Evolutionary conservation across 768 basidiomycete genomes (phyloP), one percentile per base, ranked within the genome.

Genomic region (Collybia nuda): DNA sequence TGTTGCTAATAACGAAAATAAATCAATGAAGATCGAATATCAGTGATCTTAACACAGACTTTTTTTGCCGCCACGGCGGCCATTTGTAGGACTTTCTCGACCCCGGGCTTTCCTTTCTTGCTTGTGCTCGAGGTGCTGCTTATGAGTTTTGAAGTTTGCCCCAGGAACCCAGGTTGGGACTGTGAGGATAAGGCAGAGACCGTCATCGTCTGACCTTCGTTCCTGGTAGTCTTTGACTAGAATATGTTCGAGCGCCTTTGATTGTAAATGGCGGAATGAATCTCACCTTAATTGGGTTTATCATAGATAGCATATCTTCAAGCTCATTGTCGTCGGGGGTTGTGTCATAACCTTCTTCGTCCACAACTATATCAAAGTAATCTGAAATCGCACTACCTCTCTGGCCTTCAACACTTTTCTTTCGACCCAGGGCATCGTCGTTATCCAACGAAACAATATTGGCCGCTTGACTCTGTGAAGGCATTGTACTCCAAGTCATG

Each of bases 21-120:
- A 52, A 50, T 29, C 39, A 36, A 40, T 5, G 40, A 26, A 26
- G 9, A 26, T 15, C 21, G 48, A 19, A 53, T 40, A n/a, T 19
- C 40, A 21, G 1, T 18, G 32, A 23, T 48, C 3, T 42, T 57
- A 50, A 45, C 8, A 60, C 73, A n/a, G 15, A 93, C 94, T 86
- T 88, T 96, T 74, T 92, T 95, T 2, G 91, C 92, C 2, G 84
- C 90, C 15, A 80, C 80, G 0, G 90, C 88, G 14, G 93, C 92
- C 53, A 86, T 77, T 61, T 91, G 88, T 24, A 93, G 63, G 42
- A 75, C 74, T 48, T 86, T 90, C 73, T 92, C 93, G 37, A 91
- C 81, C 61, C 90, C 87, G 6, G 82, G 74, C 58, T 88, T 88
- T 38, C 64, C 74, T 63, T 90, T 92, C 73, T 88, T 92, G 52